Evolutionary conservation across 2,329 filamentous ascomycete genomes (phyloP), one percentile per base, ranked within the genome.

Genomic region (Dactylellina parvicollis): DNA sequence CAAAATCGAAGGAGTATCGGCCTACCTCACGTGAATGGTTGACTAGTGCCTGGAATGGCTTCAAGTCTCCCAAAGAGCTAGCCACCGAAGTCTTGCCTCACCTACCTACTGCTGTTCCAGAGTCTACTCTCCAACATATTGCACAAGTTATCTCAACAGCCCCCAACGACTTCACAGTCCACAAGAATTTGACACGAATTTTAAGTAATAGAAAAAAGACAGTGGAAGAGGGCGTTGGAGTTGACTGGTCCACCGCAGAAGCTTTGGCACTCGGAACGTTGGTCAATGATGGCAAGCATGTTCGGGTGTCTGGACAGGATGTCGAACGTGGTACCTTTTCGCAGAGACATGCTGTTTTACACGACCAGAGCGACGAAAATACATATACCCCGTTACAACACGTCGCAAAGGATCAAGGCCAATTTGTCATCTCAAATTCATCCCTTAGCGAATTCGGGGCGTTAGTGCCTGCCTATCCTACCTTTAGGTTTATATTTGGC

Each of bases 251-350:
- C 50, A 99, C 95, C 64, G 95, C 92, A 30, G 95, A 99, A 84
- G 94, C 95, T 77, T 86, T 99, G 78, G 95, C 95, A 40, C 97
- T 99, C 78, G 95, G 95, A 77, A 88, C 92, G 44, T 87, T 99
- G 40, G 93, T 94, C 77, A 88, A 88, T 67, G 95, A 99, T 83
- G 95, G 95, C 61, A 92, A 97, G 83, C 95, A 99, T 81, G 93
- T 99, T 78, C 56, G 70, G n/a, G 91, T 99, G 40, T 98, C 95
- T 74, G 95, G 95, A 77, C 95, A 99, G 85, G 95, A 99, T 84
- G 95, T 99, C 75, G 95, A 99, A 86, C 92, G 95, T 87, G 95
- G 95, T 83, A 99, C 95, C 74, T 99, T 99, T 85, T 98, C 95
- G 47, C 95, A 99, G 84, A 91, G 95, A 79, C 95, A 99, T 82